These are phyloP conservation scores for Cronartium ribicola DNA, from an alignment of 1,284 basidiomycete genomes.

Conservation along the genomic window DNA sequence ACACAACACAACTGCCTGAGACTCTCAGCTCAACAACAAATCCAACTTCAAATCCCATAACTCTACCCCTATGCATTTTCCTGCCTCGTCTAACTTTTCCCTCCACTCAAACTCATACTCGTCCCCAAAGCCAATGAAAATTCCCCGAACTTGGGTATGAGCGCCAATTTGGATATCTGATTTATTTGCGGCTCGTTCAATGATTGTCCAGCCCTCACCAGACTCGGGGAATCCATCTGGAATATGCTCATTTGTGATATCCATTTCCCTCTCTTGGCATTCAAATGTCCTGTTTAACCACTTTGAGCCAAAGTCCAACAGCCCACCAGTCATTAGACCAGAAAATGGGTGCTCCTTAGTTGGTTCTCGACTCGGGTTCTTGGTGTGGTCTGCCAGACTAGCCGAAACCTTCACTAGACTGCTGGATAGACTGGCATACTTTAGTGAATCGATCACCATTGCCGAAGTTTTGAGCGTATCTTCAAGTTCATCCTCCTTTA, in stretches of 20 bases:
- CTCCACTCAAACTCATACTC: slow-evolving; percentile 7
- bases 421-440: not conserved
- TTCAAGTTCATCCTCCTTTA: slow-evolving; percentile 29
- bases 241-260: not conserved
- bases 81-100: not conserved
- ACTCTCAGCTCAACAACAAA: not conserved
- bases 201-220: not conserved
- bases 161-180: not conserved
- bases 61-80: not conserved
- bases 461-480: slow-evolving; percentile 8
- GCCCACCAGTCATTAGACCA: not conserved
- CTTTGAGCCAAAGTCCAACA: not conserved
- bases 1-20: too few species aligned
- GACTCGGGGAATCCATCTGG: not conserved
- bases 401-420: not conserved
- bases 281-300: not conserved
- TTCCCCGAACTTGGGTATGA: not conserved
- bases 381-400: too few species aligned
- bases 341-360: too few species aligned
- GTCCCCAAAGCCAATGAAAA: slow-evolving; percentile 3
- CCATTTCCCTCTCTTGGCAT: not conserved
- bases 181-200: not conserved
- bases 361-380: too few species aligned
- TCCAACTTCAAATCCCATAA: slow-evolving; percentile 9
- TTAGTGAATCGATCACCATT: not conserved